Percentiles rank a stretch among this genome's conserved stretches.
These are phyloP conservation scores for Clarireedia homoeocarpa DNA, from an alignment of 2,329 filamentous ascomycete species.

Conservation along the genomic window DNA sequence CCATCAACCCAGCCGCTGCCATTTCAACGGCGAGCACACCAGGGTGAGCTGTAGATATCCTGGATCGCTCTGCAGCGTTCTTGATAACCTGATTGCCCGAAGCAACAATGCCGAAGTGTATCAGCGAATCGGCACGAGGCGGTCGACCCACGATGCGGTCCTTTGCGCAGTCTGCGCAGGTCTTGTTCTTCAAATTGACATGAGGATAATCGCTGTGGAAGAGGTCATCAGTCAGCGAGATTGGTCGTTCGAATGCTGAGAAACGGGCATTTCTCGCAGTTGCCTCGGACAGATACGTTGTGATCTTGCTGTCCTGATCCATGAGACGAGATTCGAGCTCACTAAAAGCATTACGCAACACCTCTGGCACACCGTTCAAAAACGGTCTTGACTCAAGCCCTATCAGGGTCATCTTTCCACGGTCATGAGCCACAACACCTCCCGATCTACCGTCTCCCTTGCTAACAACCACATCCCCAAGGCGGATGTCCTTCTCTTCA, in stretches of 20 bases:
- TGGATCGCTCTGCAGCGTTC: neutral
- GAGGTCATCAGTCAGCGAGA: neutral
- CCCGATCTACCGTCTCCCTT: neutral
- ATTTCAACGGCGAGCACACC: neutral
- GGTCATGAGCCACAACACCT: neutral
- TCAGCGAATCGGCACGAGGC: neutral
- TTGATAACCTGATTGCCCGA: neutral
- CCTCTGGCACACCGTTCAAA: neutral
- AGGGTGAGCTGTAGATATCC: constrained; percentile 2
- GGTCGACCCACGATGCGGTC: neutral
- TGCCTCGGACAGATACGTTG: neutral
- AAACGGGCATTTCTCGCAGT: neutral
- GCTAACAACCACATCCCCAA: constrained; percentile 8
- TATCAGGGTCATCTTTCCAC: neutral
- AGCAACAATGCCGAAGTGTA: constrained; percentile 32
- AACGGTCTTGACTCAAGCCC: neutral
- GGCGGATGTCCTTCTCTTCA: constrained; percentile 9
- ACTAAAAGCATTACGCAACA: neutral
- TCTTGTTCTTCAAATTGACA: neutral
- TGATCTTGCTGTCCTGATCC: neutral
- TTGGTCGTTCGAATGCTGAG: neutral
- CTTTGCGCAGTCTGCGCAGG: neutral
- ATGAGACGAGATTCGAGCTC: neutral
- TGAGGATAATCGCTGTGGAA: neutral
- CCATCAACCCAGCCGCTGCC: too few species aligned